Evolutionary conservation across 179 eudicot species (phyloP).

Genomic region (Silene vulgaris): DNA sequence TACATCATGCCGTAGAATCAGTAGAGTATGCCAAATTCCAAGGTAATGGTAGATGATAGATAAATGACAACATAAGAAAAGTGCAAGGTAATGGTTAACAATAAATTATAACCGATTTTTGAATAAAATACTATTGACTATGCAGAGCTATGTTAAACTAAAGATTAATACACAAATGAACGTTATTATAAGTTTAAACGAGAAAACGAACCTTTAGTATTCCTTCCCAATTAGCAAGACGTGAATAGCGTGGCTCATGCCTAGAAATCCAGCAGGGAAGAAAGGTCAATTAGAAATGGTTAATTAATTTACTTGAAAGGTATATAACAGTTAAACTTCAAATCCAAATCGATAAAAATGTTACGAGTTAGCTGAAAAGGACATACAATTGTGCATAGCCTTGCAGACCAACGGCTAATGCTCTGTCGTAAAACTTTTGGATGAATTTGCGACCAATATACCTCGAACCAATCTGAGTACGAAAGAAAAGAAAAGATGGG

Average conservation of each 20-base stretch:
- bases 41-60: not conserved
- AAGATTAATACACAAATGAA: not conserved
- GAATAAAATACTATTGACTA: not conserved
- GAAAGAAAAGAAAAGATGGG: conserved; percentile 8
- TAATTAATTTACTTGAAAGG: not conserved
- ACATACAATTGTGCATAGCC: conserved; percentile 89
- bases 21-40: conserved; percentile 7
- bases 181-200: not conserved
- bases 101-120: not conserved
- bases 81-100: not conserved
- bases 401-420: conserved; percentile 80
- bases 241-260: conserved; percentile 69
- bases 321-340: not conserved
- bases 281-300: conserved; percentile 1
- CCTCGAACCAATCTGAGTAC: conserved; percentile 76
- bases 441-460: conserved; percentile 69
- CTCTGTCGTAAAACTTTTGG: conserved; percentile 85
- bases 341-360: not conserved
- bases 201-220: conserved; percentile 53
- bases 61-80: not conserved
- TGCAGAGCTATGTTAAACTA: not conserved
- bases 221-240: conserved; percentile 96
- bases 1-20: conserved; percentile 21
- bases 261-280: conserved; percentile 41
- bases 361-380: conserved; percentile 26